phyloP scores from a whole-genome alignment of 176 grass and related monocot species.

The Lolium rigidum region DNA sequence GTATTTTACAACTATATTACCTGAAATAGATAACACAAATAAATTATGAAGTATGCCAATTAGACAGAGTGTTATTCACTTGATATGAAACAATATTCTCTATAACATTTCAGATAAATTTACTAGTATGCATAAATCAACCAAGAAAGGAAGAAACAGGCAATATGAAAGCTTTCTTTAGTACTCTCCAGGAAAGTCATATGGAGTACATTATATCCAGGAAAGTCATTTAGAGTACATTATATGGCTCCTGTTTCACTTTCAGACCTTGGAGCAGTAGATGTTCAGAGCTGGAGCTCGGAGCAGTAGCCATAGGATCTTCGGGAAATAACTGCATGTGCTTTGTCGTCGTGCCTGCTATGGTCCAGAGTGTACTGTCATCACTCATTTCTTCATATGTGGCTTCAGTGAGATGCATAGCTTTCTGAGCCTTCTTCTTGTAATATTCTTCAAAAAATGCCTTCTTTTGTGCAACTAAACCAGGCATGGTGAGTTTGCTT shows the following conservation, averaged over 20 bases:
- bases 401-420: constrained; percentile 20
- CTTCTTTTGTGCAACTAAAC: constrained; percentile 88
- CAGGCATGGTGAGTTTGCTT: constrained; percentile 60
- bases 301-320: constrained; percentile 33
- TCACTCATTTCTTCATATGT: constrained; percentile 25
- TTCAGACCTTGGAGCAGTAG: background rate
- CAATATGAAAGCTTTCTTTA: background rate
- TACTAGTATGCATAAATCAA: constrained; percentile 15
- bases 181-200: background rate
- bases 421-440: constrained; percentile 63
- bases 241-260: too few species aligned
- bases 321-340: constrained; percentile 9
- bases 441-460: constrained; percentile 95
- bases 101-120: too few species aligned
- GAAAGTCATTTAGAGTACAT: background rate
- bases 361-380: background rate
- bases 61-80: too few species aligned
- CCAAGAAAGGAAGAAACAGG: background rate
- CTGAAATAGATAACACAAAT: too few species aligned
- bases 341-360: constrained; percentile 17
- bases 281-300: constrained; percentile 30
- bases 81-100: too few species aligned
- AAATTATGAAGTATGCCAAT: too few species aligned
- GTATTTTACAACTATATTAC: too few species aligned
- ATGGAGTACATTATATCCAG: background rate